Base-by-base conservation (phyloP, 2,329 filamentous ascomycete genomes). In the Claviceps sp. region DNA sequence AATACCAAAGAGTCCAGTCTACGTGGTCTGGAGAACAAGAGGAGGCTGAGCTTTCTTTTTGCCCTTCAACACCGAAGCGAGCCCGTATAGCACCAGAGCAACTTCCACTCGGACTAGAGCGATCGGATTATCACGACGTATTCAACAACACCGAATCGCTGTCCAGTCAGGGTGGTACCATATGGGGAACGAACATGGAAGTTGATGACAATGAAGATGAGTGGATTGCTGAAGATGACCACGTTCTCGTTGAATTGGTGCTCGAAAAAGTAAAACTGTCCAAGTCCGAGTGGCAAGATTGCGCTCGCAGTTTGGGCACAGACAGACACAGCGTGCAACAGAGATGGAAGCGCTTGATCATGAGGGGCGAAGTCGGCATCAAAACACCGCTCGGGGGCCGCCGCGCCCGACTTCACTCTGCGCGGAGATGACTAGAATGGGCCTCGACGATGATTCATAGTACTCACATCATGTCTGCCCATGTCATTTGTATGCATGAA, bases 251-350 rank as follows among this genome's bases (percentile, higher is more conserved):
- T n/a, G 80, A 84, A 65, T 72, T 85, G 18, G 79, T 85, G 41
- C 70, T 85, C 5, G 79, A 82, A 62, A 84, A 84, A 68, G 71
- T 85, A 52, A 77, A 77, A 65, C 71, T 85, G 22, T 76, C 75
- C 58, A 82, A 79, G 65, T 72, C 74, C 49, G 80, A 85, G 53
- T 84, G 81, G 81, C 78, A 82, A 54, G 81, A 85, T 61, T 84
- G 81, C 63, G 81, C 81, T 44, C 72, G 79, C 54, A 80, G 72
- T 57, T 69, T 85, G 7, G 81, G 81, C 55, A 79, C 76, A 59
- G 79, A 83, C 65, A 70, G 77, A 50, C 69, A 72, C 53, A 77
- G 72, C 54, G 70, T 83, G 46, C 76, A 75, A 43, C 70, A 74
- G 49, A 69, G 82, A 58, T 85, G 82, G 82, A 81, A 77, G 70